These are phyloP conservation scores for Vanilla planifolia DNA, from an alignment of 106 monocot species.

Conservation along the genomic window DNA sequence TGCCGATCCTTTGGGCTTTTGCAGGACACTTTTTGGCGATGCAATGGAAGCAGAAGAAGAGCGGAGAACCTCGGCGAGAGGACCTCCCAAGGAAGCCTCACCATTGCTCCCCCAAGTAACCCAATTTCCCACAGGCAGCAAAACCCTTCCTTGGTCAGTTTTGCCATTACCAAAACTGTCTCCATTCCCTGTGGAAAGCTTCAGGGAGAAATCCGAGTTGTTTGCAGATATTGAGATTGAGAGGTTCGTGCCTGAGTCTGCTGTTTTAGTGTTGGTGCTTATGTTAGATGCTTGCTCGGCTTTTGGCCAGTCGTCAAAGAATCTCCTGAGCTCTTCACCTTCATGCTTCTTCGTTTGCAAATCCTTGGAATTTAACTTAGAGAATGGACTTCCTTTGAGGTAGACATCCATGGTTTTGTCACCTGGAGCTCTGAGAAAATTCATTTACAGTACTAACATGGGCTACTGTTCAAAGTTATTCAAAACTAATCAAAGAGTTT, in stretches of 20 bases:
- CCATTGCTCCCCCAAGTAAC: constrained; percentile 16
- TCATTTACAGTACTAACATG: too few species aligned
- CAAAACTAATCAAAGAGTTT: too few species aligned
- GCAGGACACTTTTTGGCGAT: constrained; percentile 22
- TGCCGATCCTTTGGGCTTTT: constrained; percentile 17
- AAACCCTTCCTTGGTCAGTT: background rate
- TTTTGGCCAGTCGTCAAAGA: constrained; percentile 33
- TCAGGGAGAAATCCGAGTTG: constrained; percentile 27
- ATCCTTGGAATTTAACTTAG: background rate
- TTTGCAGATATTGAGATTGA: constrained; percentile 15
- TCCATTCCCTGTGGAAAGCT: constrained; percentile 15
- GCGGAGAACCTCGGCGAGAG: constrained; percentile 32
- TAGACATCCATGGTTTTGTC: background rate
- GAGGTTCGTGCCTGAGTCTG: too few species aligned
- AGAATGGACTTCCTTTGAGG: background rate
- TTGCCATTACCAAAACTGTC: background rate
- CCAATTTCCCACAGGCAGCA: background rate
- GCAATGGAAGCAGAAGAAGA: constrained; percentile 16
- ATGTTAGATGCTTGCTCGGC: constrained; percentile 5
- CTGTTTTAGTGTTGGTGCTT: background rate
- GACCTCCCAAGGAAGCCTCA: constrained; percentile 23
- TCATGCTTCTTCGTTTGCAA: constrained; percentile 3
- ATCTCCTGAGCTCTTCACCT: constrained; percentile 19
- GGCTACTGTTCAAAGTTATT: too few species aligned
- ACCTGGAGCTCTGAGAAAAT: background rate